Percentiles rank a stretch among this genome's conserved stretches.
phyloP scores from a whole-genome alignment of 345 rosid species.

The Psidium friedrichsthalianum region DNA sequence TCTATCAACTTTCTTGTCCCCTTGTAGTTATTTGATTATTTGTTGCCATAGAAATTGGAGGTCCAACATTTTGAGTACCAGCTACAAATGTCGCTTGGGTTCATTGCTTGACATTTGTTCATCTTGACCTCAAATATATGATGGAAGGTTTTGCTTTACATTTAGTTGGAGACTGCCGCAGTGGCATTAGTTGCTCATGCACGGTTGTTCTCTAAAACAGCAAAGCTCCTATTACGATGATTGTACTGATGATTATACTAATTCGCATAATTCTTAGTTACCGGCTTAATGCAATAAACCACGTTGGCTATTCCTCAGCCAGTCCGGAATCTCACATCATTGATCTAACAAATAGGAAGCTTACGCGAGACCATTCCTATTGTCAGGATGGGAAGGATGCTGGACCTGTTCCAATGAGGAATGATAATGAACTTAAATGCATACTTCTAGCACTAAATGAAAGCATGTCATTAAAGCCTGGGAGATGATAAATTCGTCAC shows the following conservation, averaged over 20 bases:
- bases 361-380: neutral
- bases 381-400: neutral
- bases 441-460: neutral
- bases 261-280: neutral
- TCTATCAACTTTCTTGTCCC: constrained; percentile 5
- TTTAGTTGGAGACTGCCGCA: neutral
- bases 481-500: neutral
- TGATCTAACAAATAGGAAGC: neutral
- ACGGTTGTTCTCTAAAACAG: neutral
- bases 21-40: neutral
- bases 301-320: neutral
- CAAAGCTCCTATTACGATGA: neutral
- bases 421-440: neutral
- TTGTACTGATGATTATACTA: neutral
- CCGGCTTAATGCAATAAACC: neutral
- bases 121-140: neutral
- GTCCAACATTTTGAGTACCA: neutral
- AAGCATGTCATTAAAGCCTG: neutral
- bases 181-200: neutral
- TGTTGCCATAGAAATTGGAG: neutral
- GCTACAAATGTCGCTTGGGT: neutral
- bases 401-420: neutral
- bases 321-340: neutral
- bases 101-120: neutral
- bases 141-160: neutral